Conservation (phyloP, 208 protist genomes). For the Blechomonas ayalai region DNA sequence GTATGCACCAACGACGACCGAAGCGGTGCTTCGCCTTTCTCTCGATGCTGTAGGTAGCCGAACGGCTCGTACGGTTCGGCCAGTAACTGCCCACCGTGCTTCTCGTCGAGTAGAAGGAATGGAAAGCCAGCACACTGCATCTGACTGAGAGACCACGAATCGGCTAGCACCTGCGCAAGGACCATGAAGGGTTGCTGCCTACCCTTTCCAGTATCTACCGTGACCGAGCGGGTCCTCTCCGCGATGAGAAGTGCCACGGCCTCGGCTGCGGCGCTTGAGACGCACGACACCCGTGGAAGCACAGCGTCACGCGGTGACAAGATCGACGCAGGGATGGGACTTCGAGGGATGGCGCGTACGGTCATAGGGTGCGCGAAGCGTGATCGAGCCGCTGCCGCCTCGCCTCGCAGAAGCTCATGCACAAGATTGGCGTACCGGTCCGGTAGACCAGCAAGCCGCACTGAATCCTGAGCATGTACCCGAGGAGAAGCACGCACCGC, state of each 20-base stretch:
- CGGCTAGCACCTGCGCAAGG: slow-evolving; percentile 28
- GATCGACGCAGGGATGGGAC: neutral
- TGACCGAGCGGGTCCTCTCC: neutral
- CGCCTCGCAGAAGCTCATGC: slow-evolving; percentile 16
- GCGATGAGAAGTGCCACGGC: neutral
- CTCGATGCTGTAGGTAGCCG: too few relatives aligned
- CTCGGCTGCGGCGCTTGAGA: neutral
- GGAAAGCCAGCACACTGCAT: slow-evolving; percentile 61
- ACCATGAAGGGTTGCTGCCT: slow-evolving; percentile 14
- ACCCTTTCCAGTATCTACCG: neutral
- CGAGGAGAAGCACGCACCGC: too few relatives aligned
- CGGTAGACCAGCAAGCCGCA: slow-evolving; percentile 13
- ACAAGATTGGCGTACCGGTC: slow-evolving; percentile 16
- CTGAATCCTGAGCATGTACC: too few relatives aligned
- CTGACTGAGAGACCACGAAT: slow-evolving; percentile 38
- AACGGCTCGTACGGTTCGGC: too few relatives aligned
- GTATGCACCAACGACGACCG: too few relatives aligned
- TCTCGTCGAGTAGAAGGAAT: slow-evolving; percentile 56
- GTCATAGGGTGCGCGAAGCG: slow-evolving; percentile 1
- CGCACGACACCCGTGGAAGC: too few relatives aligned
- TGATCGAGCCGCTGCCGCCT: slow-evolving; percentile 5
- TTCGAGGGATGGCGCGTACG: neutral
- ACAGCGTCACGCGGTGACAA: neutral
- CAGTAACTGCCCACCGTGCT: too few relatives aligned
- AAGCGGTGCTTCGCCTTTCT: too few relatives aligned